Percentiles rank a stretch among this genome's conserved stretches.
Conservation (phyloP, 768 basidiomycete genomes). For the Auricularia heimuer region DNA sequence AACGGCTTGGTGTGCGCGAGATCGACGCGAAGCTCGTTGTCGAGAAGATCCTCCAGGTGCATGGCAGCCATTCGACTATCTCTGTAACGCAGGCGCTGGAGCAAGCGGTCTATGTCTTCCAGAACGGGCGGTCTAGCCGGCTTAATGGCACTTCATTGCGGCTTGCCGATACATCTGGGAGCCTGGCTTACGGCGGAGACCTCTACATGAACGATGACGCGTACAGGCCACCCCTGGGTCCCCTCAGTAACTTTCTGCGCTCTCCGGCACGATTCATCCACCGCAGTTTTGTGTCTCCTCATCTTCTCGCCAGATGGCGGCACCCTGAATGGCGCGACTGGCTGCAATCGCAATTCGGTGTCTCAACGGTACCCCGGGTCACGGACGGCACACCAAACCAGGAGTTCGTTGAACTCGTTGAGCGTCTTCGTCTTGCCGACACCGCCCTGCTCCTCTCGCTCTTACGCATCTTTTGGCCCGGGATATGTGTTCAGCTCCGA, state of each 20-base stretch:
- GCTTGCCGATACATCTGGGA: not conserved
- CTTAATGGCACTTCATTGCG: not conserved
- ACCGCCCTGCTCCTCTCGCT: not conserved
- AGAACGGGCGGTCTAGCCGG: not conserved
- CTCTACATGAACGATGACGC: slow-evolving; percentile 1
- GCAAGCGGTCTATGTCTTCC: not conserved
- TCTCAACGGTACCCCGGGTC: not conserved
- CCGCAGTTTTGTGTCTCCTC: not conserved
- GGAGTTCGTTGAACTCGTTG: not conserved
- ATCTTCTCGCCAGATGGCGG: not conserved
- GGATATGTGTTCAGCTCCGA: not conserved
- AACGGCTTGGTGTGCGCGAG: not conserved
- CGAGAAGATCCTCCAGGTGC: not conserved
- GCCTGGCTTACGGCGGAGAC: not conserved
- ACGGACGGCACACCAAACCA: not conserved
- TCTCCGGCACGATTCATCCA: not conserved
- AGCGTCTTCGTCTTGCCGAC: not conserved
- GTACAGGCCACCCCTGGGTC: not conserved
- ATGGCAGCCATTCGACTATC: not conserved
- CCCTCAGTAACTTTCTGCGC: not conserved
- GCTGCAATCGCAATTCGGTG: not conserved
- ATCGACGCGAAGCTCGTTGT: not conserved
- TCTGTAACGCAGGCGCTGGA: not conserved
- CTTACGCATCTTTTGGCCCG: not conserved
- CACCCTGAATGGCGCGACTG: not conserved